Conservation (phyloP, 169 alveolate species). For the Plasmodium yoelii region DNA sequence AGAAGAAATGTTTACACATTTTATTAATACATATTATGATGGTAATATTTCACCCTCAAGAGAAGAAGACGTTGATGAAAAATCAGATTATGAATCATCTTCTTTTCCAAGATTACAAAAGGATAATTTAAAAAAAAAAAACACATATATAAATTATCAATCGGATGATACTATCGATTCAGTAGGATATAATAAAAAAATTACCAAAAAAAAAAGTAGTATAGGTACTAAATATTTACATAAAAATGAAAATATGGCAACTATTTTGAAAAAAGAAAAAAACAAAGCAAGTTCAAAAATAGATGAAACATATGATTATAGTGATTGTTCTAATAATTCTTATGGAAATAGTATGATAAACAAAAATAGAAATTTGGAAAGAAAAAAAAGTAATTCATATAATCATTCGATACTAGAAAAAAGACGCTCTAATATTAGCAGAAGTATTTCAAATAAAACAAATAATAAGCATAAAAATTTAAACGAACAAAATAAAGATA, state of each 20-base stretch:
- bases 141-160: neutral
- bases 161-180: constrained; percentile 23
- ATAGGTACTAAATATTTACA: neutral
- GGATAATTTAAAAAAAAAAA: neutral
- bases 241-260: neutral
- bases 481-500: no score
- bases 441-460: no score
- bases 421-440: no score
- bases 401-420: no score
- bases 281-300: neutral
- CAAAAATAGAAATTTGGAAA: no score
- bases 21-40: constrained; percentile 26
- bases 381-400: neutral
- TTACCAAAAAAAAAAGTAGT: constrained; percentile 3
- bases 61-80: no score
- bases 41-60: neutral
- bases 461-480: no score
- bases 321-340: no score
- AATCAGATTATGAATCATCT: neutral
- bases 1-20: constrained; percentile 44
- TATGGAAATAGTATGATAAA: no score
- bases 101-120: neutral
- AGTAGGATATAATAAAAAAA: constrained; percentile 3
- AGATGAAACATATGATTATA: no score
- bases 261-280: neutral